Evolutionary conservation across 176 grass and related monocot species (phyloP).

Genomic region (Luzula sylvatica): DNA sequence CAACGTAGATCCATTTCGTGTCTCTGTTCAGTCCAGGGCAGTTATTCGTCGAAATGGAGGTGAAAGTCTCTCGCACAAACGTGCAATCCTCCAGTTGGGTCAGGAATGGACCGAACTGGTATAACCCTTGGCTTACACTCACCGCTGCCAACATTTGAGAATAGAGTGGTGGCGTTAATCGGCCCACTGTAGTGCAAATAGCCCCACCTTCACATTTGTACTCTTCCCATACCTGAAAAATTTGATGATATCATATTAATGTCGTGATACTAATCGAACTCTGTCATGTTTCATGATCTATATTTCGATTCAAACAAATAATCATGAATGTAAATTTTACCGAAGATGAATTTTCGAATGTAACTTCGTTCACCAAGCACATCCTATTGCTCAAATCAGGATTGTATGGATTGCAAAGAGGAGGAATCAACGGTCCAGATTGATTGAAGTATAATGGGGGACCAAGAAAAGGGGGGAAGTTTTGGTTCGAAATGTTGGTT

Average conservation of each 20-base stretch:
- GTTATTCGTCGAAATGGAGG: constrained; percentile 18
- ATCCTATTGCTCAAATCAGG: constrained; percentile 37
- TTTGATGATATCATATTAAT: background rate
- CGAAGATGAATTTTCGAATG: constrained; percentile 40
- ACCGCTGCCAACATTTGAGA: constrained; percentile 61
- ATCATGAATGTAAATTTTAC: constrained; percentile 22
- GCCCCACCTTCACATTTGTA: constrained; percentile 50
- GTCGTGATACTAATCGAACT: background rate
- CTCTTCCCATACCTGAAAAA: constrained; percentile 58
- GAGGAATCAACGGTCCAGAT: constrained; percentile 59
- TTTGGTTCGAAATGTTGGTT: constrained; percentile 62
- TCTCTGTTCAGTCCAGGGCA: constrained; percentile 30
- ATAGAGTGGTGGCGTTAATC: constrained; percentile 57
- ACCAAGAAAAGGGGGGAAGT: constrained; percentile 39
- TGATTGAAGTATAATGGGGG: constrained; percentile 77
- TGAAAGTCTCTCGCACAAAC: constrained; percentile 50
- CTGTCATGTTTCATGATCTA: too few species aligned
- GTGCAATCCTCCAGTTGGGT: constrained; percentile 71
- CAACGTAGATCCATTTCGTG: constrained; percentile 28
- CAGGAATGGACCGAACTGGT: constrained; percentile 66
- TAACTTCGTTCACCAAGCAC: constrained; percentile 45
- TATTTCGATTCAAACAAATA: too few species aligned
- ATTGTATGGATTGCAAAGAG: constrained; percentile 67
- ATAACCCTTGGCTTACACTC: constrained; percentile 45
- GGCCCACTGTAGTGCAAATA: constrained; percentile 43